phyloP scores from a whole-genome alignment of 345 rosid genomes.

The Citrus sp. region DNA sequence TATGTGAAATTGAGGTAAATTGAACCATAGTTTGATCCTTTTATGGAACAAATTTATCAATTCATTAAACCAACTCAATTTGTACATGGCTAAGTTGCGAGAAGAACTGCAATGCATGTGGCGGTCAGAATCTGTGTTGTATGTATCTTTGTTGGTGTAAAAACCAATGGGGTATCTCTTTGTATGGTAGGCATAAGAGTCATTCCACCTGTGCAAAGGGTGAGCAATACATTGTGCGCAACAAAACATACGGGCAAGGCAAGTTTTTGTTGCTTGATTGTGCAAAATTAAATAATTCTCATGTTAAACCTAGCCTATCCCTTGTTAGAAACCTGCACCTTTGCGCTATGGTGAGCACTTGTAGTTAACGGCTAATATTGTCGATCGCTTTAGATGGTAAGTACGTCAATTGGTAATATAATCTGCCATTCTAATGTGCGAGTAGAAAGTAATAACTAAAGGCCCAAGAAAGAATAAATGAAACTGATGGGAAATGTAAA shows the following conservation, averaged over 20 bases:
- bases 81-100: not conserved
- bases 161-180: not conserved
- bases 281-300: not conserved
- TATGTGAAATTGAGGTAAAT: too few species aligned
- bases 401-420: not conserved
- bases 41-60: not conserved
- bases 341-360: not conserved
- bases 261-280: not conserved
- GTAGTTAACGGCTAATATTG: too few species aligned
- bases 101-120: not conserved
- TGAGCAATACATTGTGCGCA: not conserved
- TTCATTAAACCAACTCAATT: not conserved
- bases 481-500: too few species aligned
- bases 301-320: not conserved
- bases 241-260: not conserved
- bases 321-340: not conserved
- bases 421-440: not conserved
- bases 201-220: not conserved
- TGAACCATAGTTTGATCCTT: not conserved
- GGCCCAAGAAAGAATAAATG: not conserved
- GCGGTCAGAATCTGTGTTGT: not conserved
- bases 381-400: too few species aligned
- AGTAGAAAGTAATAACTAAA: not conserved
- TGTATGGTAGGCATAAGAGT: not conserved
- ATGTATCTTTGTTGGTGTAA: not conserved